Conservation (phyloP, 495 filamentous ascomycete species). For the Hypoxylon crocopeplum region DNA sequence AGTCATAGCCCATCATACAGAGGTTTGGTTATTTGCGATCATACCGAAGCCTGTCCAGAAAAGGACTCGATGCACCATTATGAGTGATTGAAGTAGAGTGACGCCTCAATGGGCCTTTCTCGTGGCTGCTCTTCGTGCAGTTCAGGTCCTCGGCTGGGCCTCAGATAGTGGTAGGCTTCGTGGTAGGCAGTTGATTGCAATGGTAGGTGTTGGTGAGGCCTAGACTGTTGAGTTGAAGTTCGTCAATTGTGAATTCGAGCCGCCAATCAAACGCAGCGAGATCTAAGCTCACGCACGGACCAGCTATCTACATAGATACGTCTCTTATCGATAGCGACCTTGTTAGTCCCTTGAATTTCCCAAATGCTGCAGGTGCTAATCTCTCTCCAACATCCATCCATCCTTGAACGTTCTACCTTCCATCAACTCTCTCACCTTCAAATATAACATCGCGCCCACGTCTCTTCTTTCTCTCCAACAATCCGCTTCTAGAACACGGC, state of each 20-base stretch:
- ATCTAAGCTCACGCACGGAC: conserved; percentile 29
- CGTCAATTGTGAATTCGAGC: conserved; percentile 19
- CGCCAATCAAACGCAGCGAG: conserved; percentile 24
- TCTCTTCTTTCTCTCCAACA: no score
- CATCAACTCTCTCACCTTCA: no score
- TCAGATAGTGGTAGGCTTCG: neutral
- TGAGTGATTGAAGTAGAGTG: conserved; percentile 25
- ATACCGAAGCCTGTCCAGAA: conserved; percentile 99
- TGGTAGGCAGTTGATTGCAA: neutral
- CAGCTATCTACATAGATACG: neutral
- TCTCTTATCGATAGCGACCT: conserved; percentile 19
- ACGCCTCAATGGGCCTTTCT: conserved; percentile 21
- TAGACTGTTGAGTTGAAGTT: conserved; percentile 25
- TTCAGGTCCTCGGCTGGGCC: conserved; percentile 5
- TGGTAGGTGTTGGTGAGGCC: neutral
- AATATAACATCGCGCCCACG: no score
- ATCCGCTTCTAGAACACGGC: no score
- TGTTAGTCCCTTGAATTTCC: no score
- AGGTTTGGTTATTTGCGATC: conserved; percentile 31
- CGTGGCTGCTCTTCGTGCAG: conserved; percentile 4
- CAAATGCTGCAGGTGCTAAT: neutral
- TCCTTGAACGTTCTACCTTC: conserved; percentile 8
- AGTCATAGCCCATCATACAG: conserved; percentile 13
- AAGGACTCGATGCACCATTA: conserved; percentile 75
- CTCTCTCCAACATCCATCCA: neutral